Evolutionary conservation across 2,329 filamentous ascomycete species (phyloP).

Genomic region (Fusarium nelsonii): DNA sequence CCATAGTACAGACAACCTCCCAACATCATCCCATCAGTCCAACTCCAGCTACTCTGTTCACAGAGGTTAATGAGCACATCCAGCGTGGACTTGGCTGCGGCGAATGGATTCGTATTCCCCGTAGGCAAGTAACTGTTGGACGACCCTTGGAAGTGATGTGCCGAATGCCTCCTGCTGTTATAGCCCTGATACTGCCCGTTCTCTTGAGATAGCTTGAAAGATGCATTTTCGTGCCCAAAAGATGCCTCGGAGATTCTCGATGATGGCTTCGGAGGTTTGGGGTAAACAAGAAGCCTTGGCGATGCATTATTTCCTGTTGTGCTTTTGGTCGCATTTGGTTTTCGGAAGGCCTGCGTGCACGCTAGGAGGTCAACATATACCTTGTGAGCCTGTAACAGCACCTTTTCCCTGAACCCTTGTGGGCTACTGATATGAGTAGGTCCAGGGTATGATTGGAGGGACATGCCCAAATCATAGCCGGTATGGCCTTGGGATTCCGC

Average conservation of each 20-base stretch:
- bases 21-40: slow-evolving; percentile 92
- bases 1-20: slow-evolving; percentile 94
- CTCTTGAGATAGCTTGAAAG: slow-evolving; percentile 22
- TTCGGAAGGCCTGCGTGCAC: slow-evolving; percentile 72
- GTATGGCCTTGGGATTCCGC: slow-evolving; percentile 23
- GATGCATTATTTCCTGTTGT: slow-evolving; percentile 55
- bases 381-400: slow-evolving; percentile 76
- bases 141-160: slow-evolving; percentile 23
- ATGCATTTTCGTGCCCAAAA: slow-evolving; percentile 8
- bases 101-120: slow-evolving; percentile 56
- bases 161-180: slow-evolving; percentile 19
- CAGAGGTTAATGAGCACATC: slow-evolving; percentile 80
- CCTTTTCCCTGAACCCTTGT: slow-evolving; percentile 73
- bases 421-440: slow-evolving; percentile 32
- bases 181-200: slow-evolving; percentile 28
- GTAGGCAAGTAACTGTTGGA: slow-evolving; percentile 30
- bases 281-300: slow-evolving; percentile 67
- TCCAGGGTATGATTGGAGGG: slow-evolving; percentile 17
- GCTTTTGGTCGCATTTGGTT: slow-evolving; percentile 56
- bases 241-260: slow-evolving; percentile 28
- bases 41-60: slow-evolving; percentile 84
- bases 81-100: slow-evolving; percentile 73
- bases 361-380: slow-evolving; percentile 78
- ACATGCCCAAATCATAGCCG: slow-evolving; percentile 12
- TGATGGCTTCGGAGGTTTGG: slow-evolving; percentile 61